Evolutionary conservation across 2,329 filamentous ascomycete genomes (phyloP).

Genomic region (Talaromyces sp.): DNA sequence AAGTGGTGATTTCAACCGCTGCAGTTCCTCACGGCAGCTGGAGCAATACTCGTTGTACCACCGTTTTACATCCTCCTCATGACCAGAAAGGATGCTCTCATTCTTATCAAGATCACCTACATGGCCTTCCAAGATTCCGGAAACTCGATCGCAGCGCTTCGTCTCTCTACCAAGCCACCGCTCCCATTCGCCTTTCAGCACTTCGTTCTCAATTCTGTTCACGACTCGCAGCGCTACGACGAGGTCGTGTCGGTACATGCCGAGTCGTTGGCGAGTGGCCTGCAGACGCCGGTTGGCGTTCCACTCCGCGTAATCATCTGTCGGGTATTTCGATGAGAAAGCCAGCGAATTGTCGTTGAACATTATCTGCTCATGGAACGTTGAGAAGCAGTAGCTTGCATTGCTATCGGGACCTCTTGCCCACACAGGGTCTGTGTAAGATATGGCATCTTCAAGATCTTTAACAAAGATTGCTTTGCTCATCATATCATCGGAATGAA

Average conservation of each 20-base stretch:
- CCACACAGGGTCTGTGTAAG: constrained; percentile 30
- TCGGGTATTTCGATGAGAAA: constrained; percentile 19
- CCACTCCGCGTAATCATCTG: constrained; percentile 28
- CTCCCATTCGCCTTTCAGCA: constrained; percentile 85
- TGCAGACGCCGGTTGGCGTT: constrained; percentile 56
- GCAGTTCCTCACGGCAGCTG: constrained; percentile 51
- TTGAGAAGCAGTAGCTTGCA: constrained; percentile 38
- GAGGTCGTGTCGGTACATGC: constrained; percentile 79
- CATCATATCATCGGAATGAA: constrained; percentile 74
- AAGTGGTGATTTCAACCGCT: constrained; percentile 21
- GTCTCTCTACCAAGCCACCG: constrained; percentile 83
- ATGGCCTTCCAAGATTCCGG: constrained; percentile 38
- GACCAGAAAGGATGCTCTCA: constrained; percentile 30
- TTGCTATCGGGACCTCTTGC: constrained; percentile 22
- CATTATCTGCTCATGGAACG: constrained; percentile 40
- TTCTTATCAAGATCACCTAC: constrained; percentile 23
- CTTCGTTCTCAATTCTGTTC: constrained; percentile 81
- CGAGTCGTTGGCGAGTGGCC: constrained; percentile 75
- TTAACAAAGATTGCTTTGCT: constrained; percentile 76
- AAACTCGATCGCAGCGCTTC: constrained; percentile 63
- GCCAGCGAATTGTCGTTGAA: constrained; percentile 29
- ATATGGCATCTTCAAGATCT: constrained; percentile 66
- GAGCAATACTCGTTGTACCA: constrained; percentile 60
- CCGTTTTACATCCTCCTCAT: constrained; percentile 44
- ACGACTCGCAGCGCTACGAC: constrained; percentile 85